Conservation (phyloP, 768 basidiomycete genomes). For the Suillus lakei region DNA sequence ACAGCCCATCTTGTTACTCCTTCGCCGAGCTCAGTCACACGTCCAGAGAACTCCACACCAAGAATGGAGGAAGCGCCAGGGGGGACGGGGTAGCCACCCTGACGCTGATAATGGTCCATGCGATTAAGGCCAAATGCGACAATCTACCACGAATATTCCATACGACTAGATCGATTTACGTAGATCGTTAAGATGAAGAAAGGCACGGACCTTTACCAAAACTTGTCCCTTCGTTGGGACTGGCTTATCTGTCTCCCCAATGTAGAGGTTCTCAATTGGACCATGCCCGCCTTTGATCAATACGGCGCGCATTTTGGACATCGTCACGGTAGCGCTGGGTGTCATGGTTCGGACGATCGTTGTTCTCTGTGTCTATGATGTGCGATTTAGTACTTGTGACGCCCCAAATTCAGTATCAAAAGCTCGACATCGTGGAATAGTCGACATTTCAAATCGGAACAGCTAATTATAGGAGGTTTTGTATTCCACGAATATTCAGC, state of each 20-base stretch:
- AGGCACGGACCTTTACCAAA: constrained; percentile 70
- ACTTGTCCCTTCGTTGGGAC: constrained; percentile 61
- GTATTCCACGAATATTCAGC: constrained; percentile 6
- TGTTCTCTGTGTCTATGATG: not conserved
- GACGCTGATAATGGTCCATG: constrained; percentile 79
- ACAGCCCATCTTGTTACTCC: constrained; percentile 57
- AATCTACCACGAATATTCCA: constrained; percentile 46
- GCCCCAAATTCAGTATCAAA: not conserved
- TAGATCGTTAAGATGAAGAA: constrained; percentile 1
- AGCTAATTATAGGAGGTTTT: not conserved
- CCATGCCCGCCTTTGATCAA: constrained; percentile 79
- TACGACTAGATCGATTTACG: not conserved
- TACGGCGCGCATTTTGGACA: constrained; percentile 71
- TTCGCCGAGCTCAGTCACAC: constrained; percentile 56
- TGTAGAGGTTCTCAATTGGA: constrained; percentile 74
- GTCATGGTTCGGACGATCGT: not conserved
- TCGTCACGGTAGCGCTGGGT: constrained; percentile 4
- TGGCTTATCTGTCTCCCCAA: constrained; percentile 75
- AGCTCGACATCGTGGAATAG: no score
- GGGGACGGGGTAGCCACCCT: constrained; percentile 78
- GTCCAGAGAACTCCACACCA: constrained; percentile 88
- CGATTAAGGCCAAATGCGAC: constrained; percentile 89
- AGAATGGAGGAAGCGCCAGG: constrained; percentile 75
- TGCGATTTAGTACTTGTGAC: not conserved
- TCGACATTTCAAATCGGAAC: not conserved